These are phyloP conservation scores for Pisolithus sp. DNA, from an alignment of 768 basidiomycete genomes.

Conservation along the genomic window DNA sequence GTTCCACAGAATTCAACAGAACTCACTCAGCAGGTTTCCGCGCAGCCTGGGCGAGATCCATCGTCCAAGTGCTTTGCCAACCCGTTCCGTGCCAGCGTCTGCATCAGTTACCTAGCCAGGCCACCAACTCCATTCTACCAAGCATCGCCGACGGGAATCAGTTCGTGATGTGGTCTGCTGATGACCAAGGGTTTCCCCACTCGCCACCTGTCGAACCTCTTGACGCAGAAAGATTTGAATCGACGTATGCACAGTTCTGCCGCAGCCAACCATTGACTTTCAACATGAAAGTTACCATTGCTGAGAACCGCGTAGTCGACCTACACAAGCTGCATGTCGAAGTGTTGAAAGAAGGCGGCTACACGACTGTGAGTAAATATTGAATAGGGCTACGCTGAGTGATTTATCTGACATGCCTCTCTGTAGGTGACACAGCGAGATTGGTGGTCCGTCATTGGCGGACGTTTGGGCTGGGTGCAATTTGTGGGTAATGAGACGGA, in stretches of 20 bases:
- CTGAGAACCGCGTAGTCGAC: slow-evolving; percentile 53
- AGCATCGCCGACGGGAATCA: slow-evolving; percentile 24
- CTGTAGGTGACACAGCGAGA: slow-evolving; percentile 51
- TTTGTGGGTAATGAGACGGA: slow-evolving; percentile 57
- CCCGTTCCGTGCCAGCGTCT: slow-evolving; percentile 35
- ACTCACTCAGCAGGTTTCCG: slow-evolving; percentile 26
- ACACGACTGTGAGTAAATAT: slow-evolving; percentile 33
- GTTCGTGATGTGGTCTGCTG: slow-evolving; percentile 10
- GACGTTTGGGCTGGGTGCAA: slow-evolving; percentile 57
- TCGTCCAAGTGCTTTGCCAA: slow-evolving; percentile 27
- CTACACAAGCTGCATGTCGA: slow-evolving; percentile 50
- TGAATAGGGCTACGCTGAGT: background rate
- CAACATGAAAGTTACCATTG: slow-evolving; percentile 36
- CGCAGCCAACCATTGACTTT: slow-evolving; percentile 33
- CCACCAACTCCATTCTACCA: slow-evolving; percentile 30
- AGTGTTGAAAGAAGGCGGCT: slow-evolving; percentile 56
- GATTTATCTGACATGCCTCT: slow-evolving; percentile 3
- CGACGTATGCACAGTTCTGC: slow-evolving; percentile 44
- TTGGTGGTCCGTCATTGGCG: slow-evolving; percentile 60
- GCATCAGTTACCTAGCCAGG: slow-evolving; percentile 29
- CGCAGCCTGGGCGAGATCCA: slow-evolving; percentile 26
- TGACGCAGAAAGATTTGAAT: slow-evolving; percentile 48
- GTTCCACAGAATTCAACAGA: slow-evolving; percentile 10
- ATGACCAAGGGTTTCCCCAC: slow-evolving; percentile 17
- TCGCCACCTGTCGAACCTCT: slow-evolving; percentile 28